Evolutionary conservation across 176 grass and related monocot genomes (phyloP).

Genomic region (Leersia perrieri): DNA sequence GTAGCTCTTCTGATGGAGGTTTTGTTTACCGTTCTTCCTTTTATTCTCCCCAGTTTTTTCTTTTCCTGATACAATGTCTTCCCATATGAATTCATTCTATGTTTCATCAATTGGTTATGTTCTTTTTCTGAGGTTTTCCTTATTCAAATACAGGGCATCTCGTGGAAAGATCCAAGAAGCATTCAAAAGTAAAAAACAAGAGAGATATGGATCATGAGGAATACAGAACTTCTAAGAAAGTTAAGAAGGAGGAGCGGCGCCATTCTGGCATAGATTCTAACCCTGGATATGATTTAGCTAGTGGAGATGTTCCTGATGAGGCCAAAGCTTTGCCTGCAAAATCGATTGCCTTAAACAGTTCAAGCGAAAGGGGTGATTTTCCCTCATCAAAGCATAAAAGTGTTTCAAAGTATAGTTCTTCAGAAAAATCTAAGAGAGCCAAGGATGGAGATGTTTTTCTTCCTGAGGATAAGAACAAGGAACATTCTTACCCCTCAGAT

Average conservation of each 20-base stretch:
- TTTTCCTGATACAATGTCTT: slow-evolving; percentile 2
- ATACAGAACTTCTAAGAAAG: slow-evolving; percentile 74
- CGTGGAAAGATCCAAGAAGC: slow-evolving; percentile 55
- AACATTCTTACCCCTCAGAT: slow-evolving; percentile 38
- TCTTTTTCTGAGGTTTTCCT: slow-evolving; percentile 30
- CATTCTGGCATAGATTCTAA: slow-evolving; percentile 48
- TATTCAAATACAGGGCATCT: slow-evolving; percentile 55
- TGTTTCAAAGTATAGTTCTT: slow-evolving; percentile 36
- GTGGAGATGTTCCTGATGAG: slow-evolving; percentile 42
- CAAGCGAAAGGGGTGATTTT: slow-evolving; percentile 43
- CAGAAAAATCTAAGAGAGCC: slow-evolving; percentile 54
- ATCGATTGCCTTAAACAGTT: slow-evolving; percentile 33
- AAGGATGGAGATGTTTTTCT: slow-evolving; percentile 31
- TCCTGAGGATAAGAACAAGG: slow-evolving; percentile 49
- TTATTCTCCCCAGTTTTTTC: slow-evolving; percentile 18
- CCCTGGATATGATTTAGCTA: slow-evolving; percentile 26
- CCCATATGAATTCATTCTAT: slow-evolving; percentile 15
- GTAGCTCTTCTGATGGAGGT: slow-evolving; percentile 85
- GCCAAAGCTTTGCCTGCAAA: slow-evolving; percentile 48
- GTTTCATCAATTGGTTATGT: slow-evolving; percentile 26
- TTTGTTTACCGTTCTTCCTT: slow-evolving; percentile 17
- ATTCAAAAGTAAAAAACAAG: slow-evolving; percentile 83
- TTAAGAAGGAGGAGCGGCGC: slow-evolving; percentile 60
- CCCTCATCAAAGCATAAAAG: slow-evolving; percentile 55
- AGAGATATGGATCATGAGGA: slow-evolving; percentile 64